phyloP scores from a whole-genome alignment of 108 stramenopile genomes.

The Discostella pseudostelligera region DNA sequence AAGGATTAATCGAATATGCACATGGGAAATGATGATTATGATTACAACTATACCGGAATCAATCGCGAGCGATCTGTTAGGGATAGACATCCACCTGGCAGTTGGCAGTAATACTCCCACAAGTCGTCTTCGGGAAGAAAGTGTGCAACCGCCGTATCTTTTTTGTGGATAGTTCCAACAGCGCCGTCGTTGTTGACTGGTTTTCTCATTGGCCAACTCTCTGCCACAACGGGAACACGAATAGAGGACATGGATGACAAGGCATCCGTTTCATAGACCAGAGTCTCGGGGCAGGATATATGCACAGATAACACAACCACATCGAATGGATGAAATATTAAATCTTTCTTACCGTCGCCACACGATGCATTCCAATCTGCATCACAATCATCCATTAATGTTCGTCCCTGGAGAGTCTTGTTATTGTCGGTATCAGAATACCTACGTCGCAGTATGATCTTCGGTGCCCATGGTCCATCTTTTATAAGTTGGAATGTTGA shows the following conservation, averaged over 20 bases:
- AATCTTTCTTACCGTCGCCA: neutral
- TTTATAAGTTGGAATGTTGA: constrained; percentile 25
- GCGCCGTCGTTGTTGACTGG: neutral
- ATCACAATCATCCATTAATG: neutral
- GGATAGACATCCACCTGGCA: constrained; percentile 45
- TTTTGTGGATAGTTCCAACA: neutral
- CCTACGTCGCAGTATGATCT: constrained; percentile 15
- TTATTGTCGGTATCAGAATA: too few relatives aligned
- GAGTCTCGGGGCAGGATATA: constrained; percentile 30
- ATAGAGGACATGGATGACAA: constrained; percentile 40
- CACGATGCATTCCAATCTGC: neutral
- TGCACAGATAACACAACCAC: constrained; percentile 32
- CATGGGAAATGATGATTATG: too few relatives aligned
- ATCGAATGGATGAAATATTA: constrained; percentile 39
- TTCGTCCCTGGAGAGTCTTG: too few relatives aligned
- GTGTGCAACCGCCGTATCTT: constrained; percentile 18
- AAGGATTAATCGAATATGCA: too few relatives aligned
- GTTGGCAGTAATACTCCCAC: constrained; percentile 40
- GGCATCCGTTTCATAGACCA: constrained; percentile 36
- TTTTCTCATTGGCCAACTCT: neutral
- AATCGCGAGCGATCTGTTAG: constrained; percentile 40
- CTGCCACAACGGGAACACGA: constrained; percentile 24
- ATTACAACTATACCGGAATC: constrained; percentile 29
- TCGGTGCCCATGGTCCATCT: constrained; percentile 40
- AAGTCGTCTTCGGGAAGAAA: constrained; percentile 36